Evolutionary conservation across 2,329 filamentous ascomycete genomes (phyloP).

Genomic region (Trichoderma afroharzianum): DNA sequence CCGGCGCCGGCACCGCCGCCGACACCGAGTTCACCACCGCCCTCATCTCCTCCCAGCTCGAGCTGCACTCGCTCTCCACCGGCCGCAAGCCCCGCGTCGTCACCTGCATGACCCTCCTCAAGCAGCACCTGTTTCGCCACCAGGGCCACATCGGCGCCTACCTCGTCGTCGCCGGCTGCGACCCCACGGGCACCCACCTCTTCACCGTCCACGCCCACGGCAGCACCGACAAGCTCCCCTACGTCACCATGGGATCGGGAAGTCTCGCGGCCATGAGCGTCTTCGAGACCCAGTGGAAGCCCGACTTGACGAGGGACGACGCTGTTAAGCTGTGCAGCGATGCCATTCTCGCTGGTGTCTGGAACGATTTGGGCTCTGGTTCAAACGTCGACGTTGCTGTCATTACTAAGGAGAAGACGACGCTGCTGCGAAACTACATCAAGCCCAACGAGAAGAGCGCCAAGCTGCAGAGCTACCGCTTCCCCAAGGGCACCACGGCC

Average conservation of each 20-base stretch:
- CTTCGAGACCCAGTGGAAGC: slow-evolving; percentile 95
- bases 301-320: slow-evolving; percentile 68
- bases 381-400: slow-evolving; percentile 97
- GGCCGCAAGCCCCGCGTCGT: slow-evolving; percentile 96
- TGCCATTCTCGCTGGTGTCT: slow-evolving; percentile 94
- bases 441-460: slow-evolving; percentile 85
- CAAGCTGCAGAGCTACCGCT: slow-evolving; percentile 93
- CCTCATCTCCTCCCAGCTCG: slow-evolving; percentile 96
- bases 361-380: slow-evolving; percentile 95
- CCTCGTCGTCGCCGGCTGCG: slow-evolving; percentile 92
- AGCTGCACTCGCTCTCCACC: slow-evolving; percentile 93
- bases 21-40: slow-evolving; percentile 99
- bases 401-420: slow-evolving; percentile 94
- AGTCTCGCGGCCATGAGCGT: slow-evolving; percentile 96
- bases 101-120: slow-evolving; percentile 98
- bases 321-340: slow-evolving; percentile 80
- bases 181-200: slow-evolving; percentile 90
- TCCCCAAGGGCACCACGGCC: slow-evolving; percentile 87
- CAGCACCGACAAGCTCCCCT: slow-evolving; percentile 96
- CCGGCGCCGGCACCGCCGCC: slow-evolving; percentile 92
- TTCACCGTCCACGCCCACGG: slow-evolving; percentile 99
- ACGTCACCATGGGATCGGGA: slow-evolving; percentile 98
- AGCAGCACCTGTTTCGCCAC: slow-evolving; percentile 98
- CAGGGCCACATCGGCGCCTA: slow-evolving; percentile 98
- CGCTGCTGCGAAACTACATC: slow-evolving; percentile 86